Conservation (phyloP, 164 flowering plant genomes). For the Stephania japonica region DNA sequence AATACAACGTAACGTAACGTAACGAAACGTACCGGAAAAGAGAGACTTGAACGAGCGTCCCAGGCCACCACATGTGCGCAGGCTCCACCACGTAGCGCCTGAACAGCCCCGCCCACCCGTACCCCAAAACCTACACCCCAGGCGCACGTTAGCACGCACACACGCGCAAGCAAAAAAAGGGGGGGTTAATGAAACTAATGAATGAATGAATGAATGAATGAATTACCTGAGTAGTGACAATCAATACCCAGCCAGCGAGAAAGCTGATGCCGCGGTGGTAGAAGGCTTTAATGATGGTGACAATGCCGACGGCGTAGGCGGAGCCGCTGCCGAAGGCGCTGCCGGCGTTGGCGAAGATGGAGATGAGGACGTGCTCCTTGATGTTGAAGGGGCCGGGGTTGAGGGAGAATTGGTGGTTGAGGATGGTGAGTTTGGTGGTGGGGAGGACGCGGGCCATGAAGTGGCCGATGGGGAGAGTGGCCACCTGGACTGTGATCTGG, state of each 20-base stretch:
- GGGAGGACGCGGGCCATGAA: conserved; percentile 57
- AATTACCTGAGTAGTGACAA: conserved; percentile 76
- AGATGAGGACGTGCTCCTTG: conserved; percentile 71
- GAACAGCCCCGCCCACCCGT: conserved; percentile 56
- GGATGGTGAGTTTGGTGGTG: conserved; percentile 27
- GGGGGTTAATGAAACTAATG: no score
- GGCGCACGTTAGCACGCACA: conserved; percentile 1
- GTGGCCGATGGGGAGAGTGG: conserved; percentile 60
- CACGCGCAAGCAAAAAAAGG: neutral
- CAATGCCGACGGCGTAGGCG: conserved; percentile 56
- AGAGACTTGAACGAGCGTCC: conserved; percentile 48
- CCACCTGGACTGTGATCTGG: conserved; percentile 60
- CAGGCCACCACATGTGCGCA: conserved; percentile 66
- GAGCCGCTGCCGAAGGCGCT: conserved; percentile 55
- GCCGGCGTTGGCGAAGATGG: conserved; percentile 78
- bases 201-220: no score
- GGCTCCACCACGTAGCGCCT: conserved; percentile 55
- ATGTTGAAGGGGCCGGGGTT: conserved; percentile 77
- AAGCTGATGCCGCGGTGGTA: conserved; percentile 49
- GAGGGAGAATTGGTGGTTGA: conserved; percentile 34
- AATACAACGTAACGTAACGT: no score
- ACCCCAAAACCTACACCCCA: conserved; percentile 40
- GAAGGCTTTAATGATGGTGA: conserved; percentile 60
- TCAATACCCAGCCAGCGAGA: conserved; percentile 56
- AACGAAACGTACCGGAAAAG: conserved; percentile 35